A percentile compares a stretch with the other conserved stretches of the same genome.
These are phyloP conservation scores for Dendrobium huoshanense DNA, from an alignment of 106 monocot genomes.

Conservation along the genomic window DNA sequence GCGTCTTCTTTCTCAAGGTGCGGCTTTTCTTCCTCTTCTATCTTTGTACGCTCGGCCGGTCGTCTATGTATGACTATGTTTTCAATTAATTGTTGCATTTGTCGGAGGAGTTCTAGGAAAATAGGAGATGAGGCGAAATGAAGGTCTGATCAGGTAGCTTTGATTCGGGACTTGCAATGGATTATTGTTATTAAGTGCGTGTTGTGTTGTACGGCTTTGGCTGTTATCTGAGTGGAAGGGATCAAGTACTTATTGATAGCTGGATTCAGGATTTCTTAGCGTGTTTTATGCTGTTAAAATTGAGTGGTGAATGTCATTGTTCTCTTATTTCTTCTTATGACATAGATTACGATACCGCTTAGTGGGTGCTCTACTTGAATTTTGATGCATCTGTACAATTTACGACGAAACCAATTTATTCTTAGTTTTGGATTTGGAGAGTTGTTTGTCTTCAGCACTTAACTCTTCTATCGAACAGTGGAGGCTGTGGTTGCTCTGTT, in stretches of 20 bases:
- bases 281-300: neutral
- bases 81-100: neutral
- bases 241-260: neutral
- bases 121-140: neutral
- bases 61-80: neutral
- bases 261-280: neutral
- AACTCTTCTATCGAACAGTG: no score
- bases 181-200: neutral
- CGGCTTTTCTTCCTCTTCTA: neutral
- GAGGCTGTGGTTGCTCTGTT: no score
- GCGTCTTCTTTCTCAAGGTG: conserved; percentile 21
- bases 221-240: neutral
- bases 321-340: neutral
- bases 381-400: neutral
- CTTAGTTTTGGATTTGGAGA: neutral
- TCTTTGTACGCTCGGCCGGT: neutral
- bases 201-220: neutral
- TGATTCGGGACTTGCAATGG: neutral
- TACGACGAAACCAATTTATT: neutral
- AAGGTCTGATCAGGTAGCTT: no score
- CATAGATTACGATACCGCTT: neutral
- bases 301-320: neutral
- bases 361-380: neutral
- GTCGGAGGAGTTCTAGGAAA: neutral
- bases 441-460: neutral